phyloP scores from a whole-genome alignment of 2,329 filamentous ascomycete genomes.

The Xylaria digitata region DNA sequence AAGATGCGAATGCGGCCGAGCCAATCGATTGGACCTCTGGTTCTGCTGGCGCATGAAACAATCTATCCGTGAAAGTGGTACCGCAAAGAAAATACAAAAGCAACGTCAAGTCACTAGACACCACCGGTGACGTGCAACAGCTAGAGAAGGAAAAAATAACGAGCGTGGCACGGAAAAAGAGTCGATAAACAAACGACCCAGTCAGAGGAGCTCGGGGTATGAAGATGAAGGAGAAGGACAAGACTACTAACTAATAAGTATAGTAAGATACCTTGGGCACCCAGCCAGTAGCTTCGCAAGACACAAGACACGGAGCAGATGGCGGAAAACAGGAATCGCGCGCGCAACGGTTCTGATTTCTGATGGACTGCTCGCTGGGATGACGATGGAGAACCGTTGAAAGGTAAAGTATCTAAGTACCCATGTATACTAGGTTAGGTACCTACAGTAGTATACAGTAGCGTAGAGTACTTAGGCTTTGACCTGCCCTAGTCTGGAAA shows the following conservation, averaged over 20 bases:
- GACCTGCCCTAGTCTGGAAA: not conserved
- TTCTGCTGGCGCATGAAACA: slow-evolving; percentile 32
- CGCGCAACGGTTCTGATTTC: slow-evolving; percentile 20
- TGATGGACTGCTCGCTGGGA: slow-evolving; percentile 14
- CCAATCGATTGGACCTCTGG: slow-evolving; percentile 31
- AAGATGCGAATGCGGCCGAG: slow-evolving; percentile 28
- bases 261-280: no score
- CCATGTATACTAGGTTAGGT: not conserved
- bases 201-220: slow-evolving; percentile 18
- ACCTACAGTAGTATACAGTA: not conserved
- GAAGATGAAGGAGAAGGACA: slow-evolving; percentile 21
- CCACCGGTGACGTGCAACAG: slow-evolving; percentile 32
- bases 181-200: slow-evolving; percentile 24
- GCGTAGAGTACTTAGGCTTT: not conserved
- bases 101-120: slow-evolving; percentile 25
- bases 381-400: slow-evolving; percentile 28
- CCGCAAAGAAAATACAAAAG: slow-evolving; percentile 14
- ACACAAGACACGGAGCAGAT: slow-evolving; percentile 9
- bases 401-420: not conserved
- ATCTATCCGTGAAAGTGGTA: slow-evolving; percentile 19
- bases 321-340: slow-evolving; percentile 25
- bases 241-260: not conserved
- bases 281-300: no score
- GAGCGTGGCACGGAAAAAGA: slow-evolving; percentile 17
- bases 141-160: slow-evolving; percentile 15